A percentile compares a stretch with the other conserved stretches of the same genome.
These are phyloP conservation scores for Allium fistulosum DNA, from an alignment of 106 monocot species.

Conservation along the genomic window DNA sequence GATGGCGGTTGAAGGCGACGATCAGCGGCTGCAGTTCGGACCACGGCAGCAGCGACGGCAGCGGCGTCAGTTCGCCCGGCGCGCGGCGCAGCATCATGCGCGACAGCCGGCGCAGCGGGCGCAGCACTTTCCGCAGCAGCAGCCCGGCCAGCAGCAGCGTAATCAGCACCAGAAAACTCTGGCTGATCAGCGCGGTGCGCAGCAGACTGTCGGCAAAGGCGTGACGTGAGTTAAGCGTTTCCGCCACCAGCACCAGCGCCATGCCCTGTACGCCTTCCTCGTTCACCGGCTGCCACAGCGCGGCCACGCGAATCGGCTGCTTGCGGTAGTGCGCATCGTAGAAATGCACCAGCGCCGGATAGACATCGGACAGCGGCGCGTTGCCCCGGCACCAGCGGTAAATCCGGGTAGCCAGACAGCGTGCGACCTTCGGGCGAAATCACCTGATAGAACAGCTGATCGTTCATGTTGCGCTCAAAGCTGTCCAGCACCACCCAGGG, in stretches of 20 bases:
- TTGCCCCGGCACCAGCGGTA: too few relatives aligned
- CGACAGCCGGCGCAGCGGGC: neutral
- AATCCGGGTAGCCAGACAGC: too few relatives aligned
- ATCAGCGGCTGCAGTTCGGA: neutral
- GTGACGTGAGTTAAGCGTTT: neutral
- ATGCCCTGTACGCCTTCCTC: too few relatives aligned
- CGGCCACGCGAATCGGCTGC: neutral
- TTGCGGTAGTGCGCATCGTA: too few relatives aligned
- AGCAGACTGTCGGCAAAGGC: neutral
- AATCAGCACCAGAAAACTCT: neutral
- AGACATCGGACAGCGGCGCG: too few relatives aligned
- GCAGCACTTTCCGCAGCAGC: neutral
- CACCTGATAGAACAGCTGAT: too few relatives aligned
- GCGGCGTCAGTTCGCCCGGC: neutral
- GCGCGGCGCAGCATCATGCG: neutral
- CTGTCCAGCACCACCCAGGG: too few relatives aligned
- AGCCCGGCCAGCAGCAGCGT: neutral
- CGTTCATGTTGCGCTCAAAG: too few relatives aligned
- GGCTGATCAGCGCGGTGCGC: neutral
- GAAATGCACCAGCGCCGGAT: too few relatives aligned
- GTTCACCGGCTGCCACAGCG: conserved; percentile 3
- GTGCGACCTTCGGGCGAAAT: too few relatives aligned
- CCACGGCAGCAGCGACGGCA: neutral
- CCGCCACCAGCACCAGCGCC: too few relatives aligned
- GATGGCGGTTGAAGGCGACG: neutral